A percentile compares a stretch with the other conserved stretches of the same genome.
These are phyloP conservation scores for Xylaria palmicola DNA, from an alignment of 495 filamentous ascomycete species.

Conservation along the genomic window DNA sequence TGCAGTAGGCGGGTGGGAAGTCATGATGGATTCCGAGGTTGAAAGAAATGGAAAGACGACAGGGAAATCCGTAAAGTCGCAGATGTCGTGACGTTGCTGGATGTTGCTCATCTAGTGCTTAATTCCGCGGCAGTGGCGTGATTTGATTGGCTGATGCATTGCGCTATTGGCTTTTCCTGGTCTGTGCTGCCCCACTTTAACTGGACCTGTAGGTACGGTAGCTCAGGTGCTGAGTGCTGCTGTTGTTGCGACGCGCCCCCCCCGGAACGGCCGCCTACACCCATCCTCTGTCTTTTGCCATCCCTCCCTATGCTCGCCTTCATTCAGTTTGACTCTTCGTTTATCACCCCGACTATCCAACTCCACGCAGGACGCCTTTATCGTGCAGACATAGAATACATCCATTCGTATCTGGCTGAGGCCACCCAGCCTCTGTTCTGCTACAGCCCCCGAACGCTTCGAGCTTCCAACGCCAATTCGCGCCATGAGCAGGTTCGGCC, in stretches of 20 bases:
- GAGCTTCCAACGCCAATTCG: not conserved
- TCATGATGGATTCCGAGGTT: conserved; percentile 22
- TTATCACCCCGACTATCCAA: conserved; percentile 1
- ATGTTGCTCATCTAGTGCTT: conserved; percentile 15
- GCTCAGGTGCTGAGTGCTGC: not conserved
- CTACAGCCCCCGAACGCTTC: not conserved
- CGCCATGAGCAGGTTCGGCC: not conserved
- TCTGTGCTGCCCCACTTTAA: conserved; percentile 23
- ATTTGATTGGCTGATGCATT: conserved; percentile 24
- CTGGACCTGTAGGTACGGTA: not conserved
- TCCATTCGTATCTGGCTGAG: conserved; percentile 3
- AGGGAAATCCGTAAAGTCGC: conserved; percentile 23
- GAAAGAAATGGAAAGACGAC: conserved; percentile 26
- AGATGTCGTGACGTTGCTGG: conserved; percentile 31
- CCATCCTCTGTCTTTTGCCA: conserved; percentile 6
- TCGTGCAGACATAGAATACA: conserved; percentile 6
- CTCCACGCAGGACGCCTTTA: not conserved
- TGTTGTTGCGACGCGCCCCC: conserved; percentile 17
- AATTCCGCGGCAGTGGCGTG: not conserved
- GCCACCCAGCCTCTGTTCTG: not conserved
- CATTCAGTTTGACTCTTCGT: not conserved
- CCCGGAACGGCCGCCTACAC: no score
- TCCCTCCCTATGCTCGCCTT: not conserved
- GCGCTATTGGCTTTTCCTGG: conserved; percentile 17
- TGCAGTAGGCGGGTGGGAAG: conserved; percentile 1